Percentiles rank a stretch among this genome's conserved stretches.
phyloP scores from a whole-genome alignment of 2,329 filamentous ascomycete genomes.

The Aspergillus udagawae region DNA sequence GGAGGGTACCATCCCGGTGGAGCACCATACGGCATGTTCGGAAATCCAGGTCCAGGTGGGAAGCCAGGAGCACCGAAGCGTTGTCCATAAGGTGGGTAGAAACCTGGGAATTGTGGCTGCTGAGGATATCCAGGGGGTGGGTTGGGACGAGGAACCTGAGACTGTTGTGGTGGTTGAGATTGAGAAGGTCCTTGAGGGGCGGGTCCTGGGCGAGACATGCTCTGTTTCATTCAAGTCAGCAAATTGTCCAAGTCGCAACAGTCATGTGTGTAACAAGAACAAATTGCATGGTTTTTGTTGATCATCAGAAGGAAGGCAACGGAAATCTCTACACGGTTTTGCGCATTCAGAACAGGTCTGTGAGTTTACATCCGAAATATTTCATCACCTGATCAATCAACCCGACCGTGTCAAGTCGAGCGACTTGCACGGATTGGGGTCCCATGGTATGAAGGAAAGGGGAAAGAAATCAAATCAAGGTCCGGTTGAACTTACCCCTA shows the following conservation, averaged over 20 bases:
- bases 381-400: constrained; percentile 60
- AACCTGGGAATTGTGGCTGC: constrained; percentile 42
- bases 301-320: constrained; percentile 99
- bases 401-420: constrained; percentile 8
- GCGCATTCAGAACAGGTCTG: constrained; percentile 79
- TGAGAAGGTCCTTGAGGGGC: constrained; percentile 36
- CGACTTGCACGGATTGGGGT: constrained; percentile 4
- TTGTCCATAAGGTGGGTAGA: constrained; percentile 45
- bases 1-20: constrained; percentile 73
- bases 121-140: constrained; percentile 37
- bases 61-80: constrained; percentile 47
- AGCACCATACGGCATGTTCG: constrained; percentile 73
- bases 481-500: constrained; percentile 71
- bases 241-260: constrained; percentile 9
- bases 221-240: constrained; percentile 32
- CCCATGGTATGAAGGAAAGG: neutral
- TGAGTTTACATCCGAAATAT: constrained; percentile 93
- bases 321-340: constrained; percentile 93
- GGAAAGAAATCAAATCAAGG: constrained; percentile 5
- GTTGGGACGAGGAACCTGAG: constrained; percentile 34
- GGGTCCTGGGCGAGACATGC: constrained; percentile 41
- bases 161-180: constrained; percentile 47
- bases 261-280: neutral
- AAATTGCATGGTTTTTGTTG: constrained; percentile 13
- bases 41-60: constrained; percentile 61